Evolutionary conservation across 2,329 filamentous ascomycete genomes (phyloP), one percentile per base, ranked within the genome.

Genomic region (Trichothecium sympodiale): DNA sequence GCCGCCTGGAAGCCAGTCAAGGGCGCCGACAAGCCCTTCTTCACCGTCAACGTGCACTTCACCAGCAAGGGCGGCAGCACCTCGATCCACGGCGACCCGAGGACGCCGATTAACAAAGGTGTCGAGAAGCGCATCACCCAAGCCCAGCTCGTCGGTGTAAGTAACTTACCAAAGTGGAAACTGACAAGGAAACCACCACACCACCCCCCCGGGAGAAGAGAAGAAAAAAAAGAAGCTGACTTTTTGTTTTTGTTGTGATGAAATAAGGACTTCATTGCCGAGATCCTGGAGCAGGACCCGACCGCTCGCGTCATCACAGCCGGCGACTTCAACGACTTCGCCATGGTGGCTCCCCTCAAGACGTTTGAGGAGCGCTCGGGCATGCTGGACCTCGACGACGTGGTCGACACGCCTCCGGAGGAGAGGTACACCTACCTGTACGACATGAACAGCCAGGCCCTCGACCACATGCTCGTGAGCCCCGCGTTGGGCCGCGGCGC

Each of bases 271-370:
- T 82, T 81, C 46, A 63, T 79, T 36, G 55, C 62, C 2, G 38
- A 70, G 38, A 75, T 85, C 44, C 65, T 83, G 15, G 52, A 59
- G 7, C 48, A 65, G 29, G 71, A 83, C 53, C 51, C 60, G 9
- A 55, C 66, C 13, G 78, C 80, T 0, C 61, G 61, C 17, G 53
- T 85, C 43, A 66, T 84, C 40, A 58, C 65, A 3, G 69, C 73
- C 0, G 80, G 80, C 17, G 80, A 85, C 56, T 84, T 79, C 52
- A 84, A 85, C 62, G 80, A 85, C 53, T 84, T 81, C 50, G 52
- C 68, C 5, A 77, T 77, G 41, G 77, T 76, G 8, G 48, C 65
- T 51, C 78, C 80, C 2, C 53, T 83, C 33, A 52, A 64, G 40
- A 58, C 57, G 2, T 81, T 83, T 43, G 48, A 60, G 2, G 42